Base-by-base conservation (phyloP, 768 basidiomycete genomes). In the Guyanaporus albipodus region DNA sequence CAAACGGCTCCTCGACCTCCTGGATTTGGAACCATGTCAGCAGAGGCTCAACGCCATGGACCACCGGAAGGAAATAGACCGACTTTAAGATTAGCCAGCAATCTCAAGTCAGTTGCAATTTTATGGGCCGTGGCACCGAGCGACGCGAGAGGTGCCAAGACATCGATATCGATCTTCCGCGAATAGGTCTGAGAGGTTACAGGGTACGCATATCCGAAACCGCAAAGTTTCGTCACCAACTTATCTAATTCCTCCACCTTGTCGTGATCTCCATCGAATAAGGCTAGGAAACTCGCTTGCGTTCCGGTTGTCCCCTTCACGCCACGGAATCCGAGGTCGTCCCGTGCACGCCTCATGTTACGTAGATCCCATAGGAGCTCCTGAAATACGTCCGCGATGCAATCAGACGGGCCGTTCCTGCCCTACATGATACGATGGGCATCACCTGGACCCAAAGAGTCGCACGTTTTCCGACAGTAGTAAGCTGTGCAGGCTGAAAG, bases 281-380 rank as follows among this genome's bases (percentile, higher is more conserved):
- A 73, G 0, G 92, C 74, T 45, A 98, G 73, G 74, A 98, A 99
- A 56, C 89, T 92, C 4, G 91, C 96, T 67, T 98, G 96, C 0
- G 96, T 98, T 8, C 96, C 96, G 0, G 96, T 99, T 0, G 96
- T 98, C n/a, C 96, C 96, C 69, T 99, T 99, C 42, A 95, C 96
- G 37, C 96, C 96, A 44, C 96, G 82, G 75, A 99, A 98, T 4
- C 96, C 95, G 40, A 99, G 68, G 65, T 98, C 95, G 52, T 90
- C 84, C 19, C 91, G 74, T 0, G 89, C 92, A 24, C 95, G 82
- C 63, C 84, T 82, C 61, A 99, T 75, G 66, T 97, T 97, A 17
- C 95, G 77, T 48, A 99, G 73, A 67, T 99, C 96, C 95, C 94
- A 97, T 2, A 98, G 74, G 3, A 99, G 77, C 60, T 99, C 96